A percentile compares a stretch with the other conserved stretches of the same genome.
phyloP scores from a whole-genome alignment of 805 yeast genomes.

The Suhomyces pyralidae region DNA sequence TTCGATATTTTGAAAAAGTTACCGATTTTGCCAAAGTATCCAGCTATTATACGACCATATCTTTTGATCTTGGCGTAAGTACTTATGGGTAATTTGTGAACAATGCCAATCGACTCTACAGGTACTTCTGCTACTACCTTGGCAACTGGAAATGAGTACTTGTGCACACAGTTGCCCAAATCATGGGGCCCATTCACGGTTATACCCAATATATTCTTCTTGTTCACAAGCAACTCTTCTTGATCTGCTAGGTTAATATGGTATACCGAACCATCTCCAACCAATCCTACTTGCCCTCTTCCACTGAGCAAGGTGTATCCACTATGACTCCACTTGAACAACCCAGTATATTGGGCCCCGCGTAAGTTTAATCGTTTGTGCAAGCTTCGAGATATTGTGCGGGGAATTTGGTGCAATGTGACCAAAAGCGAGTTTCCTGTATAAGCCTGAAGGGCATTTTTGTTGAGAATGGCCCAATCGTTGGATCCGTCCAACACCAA shows the following conservation, averaged over 20 bases:
- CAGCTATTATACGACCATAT: not conserved
- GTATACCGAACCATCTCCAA: conserved; percentile 55
- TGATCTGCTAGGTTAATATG: conserved; percentile 41
- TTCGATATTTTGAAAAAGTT: not conserved
- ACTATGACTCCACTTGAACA: conserved; percentile 28
- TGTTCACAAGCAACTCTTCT: conserved; percentile 50
- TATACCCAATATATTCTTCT: conserved; percentile 46
- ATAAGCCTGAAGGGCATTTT: conserved; percentile 47
- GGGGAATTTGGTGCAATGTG: conserved; percentile 38
- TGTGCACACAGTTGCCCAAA: conserved; percentile 37
- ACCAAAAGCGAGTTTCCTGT: conserved; percentile 51
- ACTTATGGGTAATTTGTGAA: not conserved
- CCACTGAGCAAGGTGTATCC: conserved; percentile 54
- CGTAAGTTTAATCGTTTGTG: conserved; percentile 21
- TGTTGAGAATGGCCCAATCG: conserved; percentile 61
- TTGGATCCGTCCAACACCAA: conserved; percentile 53
- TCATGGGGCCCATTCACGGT: conserved; percentile 50
- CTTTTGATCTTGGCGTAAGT: not conserved
- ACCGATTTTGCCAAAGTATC: not conserved
- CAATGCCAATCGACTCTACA: not conserved
- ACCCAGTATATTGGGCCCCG: conserved; percentile 37
- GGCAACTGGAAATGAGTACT: conserved; percentile 18
- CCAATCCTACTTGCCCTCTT: conserved; percentile 54
- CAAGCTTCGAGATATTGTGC: conserved; percentile 31
- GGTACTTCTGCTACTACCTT: not conserved